Conservation (phyloP, 2,329 filamentous ascomycete genomes). For the Ilyonectria mors-panacis region DNA sequence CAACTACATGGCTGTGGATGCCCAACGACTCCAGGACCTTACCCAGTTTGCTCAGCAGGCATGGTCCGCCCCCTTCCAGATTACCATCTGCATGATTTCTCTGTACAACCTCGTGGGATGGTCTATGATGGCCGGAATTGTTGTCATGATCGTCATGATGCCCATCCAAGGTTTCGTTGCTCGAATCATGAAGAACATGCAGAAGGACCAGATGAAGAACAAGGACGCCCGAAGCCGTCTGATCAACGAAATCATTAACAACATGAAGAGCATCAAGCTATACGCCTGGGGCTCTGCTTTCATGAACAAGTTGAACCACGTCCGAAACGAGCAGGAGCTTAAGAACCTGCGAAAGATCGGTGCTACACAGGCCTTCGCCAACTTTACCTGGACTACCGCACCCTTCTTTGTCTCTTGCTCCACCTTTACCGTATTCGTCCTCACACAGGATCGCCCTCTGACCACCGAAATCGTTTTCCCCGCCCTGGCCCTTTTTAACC, state of each 20-base stretch:
- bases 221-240: slow-evolving; percentile 94
- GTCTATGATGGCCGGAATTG: slow-evolving; percentile 96
- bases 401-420: slow-evolving; percentile 98
- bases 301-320: slow-evolving; percentile 96
- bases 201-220: slow-evolving; percentile 99
- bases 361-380: slow-evolving; percentile 92
- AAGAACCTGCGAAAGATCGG: slow-evolving; percentile 97
- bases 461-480: slow-evolving; percentile 98
- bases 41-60: slow-evolving; percentile 96
- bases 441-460: slow-evolving; percentile 84
- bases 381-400: slow-evolving; percentile 98
- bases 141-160: slow-evolving; percentile 97
- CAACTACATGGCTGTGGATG: slow-evolving; percentile 99
- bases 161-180: slow-evolving; percentile 95
- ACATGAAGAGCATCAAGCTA: slow-evolving; percentile 99
- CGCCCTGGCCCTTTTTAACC: slow-evolving; percentile 91
- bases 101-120: slow-evolving; percentile 95
- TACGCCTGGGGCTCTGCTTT: slow-evolving; percentile 98
- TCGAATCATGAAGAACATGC: slow-evolving; percentile 91
- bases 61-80: slow-evolving; percentile 98
- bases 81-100: slow-evolving; percentile 93
- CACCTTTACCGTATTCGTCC: slow-evolving; percentile 94
- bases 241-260: slow-evolving; percentile 98
- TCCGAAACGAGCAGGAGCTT: slow-evolving; percentile 95
- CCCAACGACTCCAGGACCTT: slow-evolving; percentile 93